Base-by-base conservation (phyloP, 768 basidiomycete genomes). In the Pilatotrama ljubarskyi region DNA sequence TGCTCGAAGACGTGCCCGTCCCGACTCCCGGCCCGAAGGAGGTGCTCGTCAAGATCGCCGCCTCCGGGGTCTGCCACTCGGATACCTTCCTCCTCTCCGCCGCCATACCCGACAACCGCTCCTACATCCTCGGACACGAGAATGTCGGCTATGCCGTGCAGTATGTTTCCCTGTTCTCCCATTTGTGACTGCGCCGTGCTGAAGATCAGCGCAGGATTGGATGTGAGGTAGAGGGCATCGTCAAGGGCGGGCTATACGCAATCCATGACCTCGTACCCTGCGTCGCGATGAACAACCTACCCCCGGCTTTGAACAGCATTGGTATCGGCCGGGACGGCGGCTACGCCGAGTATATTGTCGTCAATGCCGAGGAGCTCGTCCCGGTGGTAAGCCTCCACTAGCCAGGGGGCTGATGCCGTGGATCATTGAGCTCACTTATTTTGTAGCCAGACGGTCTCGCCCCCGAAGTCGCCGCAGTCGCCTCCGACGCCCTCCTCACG, bases 1-100 rank as follows among this genome's bases (percentile, higher is more conserved):
- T 76, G 73, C 22, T 54, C 22, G 46, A 49, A 44, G 43, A 58
- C 38, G 20, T 49, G 0, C 61, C 61, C 6, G 41, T 58, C 20
- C 56, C 61, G 1, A 58, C 46, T 0, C 51, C 61, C 1, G 51
- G 46, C 3, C 44, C 55, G 0, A 40, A 53, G 17, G 38, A 62
- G 18, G 61, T 62, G n/a, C 44, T 62, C 24, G 40, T 62, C 29
- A 62, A 62, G 46, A 46, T 58, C 51, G 61, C 56, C n/a, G 61
- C 61, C 2, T 37, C 51, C 18, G 61, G 61, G 1, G 61, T 62
- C 2, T 62, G 61, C 35, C 61, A 62, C 51, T 58, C 56, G 0
- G 61, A 62, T 51, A 52, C 46, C 11, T 55, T 56, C 50, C 25
- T 61, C 42, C 50, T 61, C 5, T 40, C 41, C n/a, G 49, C 53